These are phyloP conservation scores for Acacia acuminata DNA, from an alignment of 306 rosid species.

Conservation along the genomic window DNA sequence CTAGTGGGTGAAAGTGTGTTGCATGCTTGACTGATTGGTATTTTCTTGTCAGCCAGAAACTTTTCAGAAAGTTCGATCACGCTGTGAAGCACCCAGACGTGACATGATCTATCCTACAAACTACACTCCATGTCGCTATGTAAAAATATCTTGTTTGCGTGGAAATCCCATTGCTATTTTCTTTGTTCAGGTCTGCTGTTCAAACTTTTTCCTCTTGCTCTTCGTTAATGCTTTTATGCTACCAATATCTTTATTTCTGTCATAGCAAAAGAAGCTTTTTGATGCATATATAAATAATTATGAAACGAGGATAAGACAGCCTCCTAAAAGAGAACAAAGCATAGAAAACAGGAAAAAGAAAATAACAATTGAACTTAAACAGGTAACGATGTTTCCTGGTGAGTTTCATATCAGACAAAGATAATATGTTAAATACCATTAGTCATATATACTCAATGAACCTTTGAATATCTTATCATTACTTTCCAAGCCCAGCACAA, in stretches of 20 bases:
- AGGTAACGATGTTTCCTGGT: too few relatives aligned
- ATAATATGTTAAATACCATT: background rate
- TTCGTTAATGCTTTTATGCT: constrained; percentile 2
- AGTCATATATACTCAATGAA: background rate
- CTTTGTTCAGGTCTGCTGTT: constrained; percentile 74
- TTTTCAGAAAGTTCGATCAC: constrained; percentile 86
- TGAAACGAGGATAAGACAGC: background rate
- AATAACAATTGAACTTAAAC: background rate
- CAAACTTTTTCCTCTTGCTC: constrained; percentile 23
- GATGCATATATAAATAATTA: background rate
- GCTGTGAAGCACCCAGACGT: constrained; percentile 95
- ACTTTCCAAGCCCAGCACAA: background rate
- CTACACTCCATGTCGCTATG: constrained; percentile 91
- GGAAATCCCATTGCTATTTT: constrained; percentile 96
- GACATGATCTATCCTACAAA: constrained; percentile 84
- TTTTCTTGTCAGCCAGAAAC: constrained; percentile 77
- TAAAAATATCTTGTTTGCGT: constrained; percentile 88
- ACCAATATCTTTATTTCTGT: background rate
- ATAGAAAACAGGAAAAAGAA: background rate
- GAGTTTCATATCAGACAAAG: background rate
- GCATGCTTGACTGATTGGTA: constrained; percentile 20
- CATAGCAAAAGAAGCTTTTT: background rate
- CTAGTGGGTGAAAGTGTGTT: constrained; percentile 8
- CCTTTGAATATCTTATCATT: background rate
- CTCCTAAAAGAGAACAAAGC: background rate